These are phyloP conservation scores for Tirmania nivea DNA, from an alignment of 495 filamentous ascomycete species.

Conservation along the genomic window DNA sequence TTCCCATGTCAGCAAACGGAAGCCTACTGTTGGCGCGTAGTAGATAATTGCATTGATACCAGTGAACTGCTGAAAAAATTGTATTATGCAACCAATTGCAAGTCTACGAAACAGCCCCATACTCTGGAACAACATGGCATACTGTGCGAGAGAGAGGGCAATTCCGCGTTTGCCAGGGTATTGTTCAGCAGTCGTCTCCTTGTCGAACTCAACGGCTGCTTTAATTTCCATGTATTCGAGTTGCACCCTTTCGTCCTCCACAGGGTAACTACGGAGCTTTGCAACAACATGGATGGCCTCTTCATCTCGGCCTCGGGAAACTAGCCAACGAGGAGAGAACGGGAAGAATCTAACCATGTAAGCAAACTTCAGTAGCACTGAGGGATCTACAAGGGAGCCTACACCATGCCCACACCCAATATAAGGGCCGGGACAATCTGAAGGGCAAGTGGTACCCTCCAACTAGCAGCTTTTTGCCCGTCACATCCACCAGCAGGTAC, in stretches of 20 bases:
- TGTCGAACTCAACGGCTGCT: conserved; percentile 29
- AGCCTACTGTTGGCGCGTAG: not conserved
- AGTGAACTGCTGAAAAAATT: conserved; percentile 54
- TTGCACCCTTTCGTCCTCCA: conserved; percentile 24
- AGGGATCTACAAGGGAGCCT: not conserved
- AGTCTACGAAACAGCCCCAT: conserved; percentile 48
- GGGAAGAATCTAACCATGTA: conserved; percentile 20
- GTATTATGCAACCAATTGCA: conserved; percentile 48
- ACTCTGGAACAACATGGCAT: conserved; percentile 17
- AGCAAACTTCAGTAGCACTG: not conserved
- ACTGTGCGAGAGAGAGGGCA: conserved; percentile 22
- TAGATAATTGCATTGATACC: conserved; percentile 23
- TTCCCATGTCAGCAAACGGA: conserved; percentile 31
- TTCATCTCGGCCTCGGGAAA: conserved; percentile 27
- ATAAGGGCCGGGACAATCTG: conserved; percentile 30
- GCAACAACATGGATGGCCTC: conserved; percentile 28
- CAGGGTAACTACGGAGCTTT: conserved; percentile 26
- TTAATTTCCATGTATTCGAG: conserved; percentile 32
- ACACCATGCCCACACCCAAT: conserved; percentile 25
- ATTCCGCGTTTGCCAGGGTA: conserved; percentile 20
- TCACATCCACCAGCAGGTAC: conserved; percentile 22
- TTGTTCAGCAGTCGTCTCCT: conserved; percentile 25
- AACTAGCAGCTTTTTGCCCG: conserved; percentile 5
- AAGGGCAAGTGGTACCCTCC: conserved; percentile 27
- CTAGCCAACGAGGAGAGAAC: conserved; percentile 33